These are phyloP conservation scores for Heliosperma pusillum DNA, from an alignment of 148 eudicot genomes.

Conservation along the genomic window DNA sequence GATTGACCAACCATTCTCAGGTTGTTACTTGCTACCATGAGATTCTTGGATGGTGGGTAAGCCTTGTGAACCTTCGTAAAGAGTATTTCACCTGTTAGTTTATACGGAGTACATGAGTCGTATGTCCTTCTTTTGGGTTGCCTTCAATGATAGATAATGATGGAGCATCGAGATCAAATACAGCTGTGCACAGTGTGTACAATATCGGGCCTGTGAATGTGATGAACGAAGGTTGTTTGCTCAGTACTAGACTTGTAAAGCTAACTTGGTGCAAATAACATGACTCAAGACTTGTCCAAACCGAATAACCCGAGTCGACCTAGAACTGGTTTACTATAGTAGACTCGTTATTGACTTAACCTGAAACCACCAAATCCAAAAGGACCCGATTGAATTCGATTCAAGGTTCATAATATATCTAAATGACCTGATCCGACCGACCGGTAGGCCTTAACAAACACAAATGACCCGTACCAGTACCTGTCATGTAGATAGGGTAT, in stretches of 20 bases:
- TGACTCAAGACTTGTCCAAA: neutral
- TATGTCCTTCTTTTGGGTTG: slow-evolving; percentile 47
- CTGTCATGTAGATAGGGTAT: slow-evolving; percentile 90
- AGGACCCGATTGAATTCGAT: neutral
- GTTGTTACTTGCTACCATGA: slow-evolving; percentile 69
- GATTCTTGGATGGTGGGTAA: slow-evolving; percentile 64
- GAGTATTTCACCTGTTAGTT: slow-evolving; percentile 5
- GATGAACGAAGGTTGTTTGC: neutral
- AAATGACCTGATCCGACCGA: neutral
- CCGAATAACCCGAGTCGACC: too few relatives aligned
- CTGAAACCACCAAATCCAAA: neutral
- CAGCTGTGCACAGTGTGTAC: slow-evolving; percentile 70
- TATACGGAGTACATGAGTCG: slow-evolving; percentile 39
- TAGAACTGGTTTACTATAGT: too few relatives aligned
- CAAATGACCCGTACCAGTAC: slow-evolving; percentile 19
- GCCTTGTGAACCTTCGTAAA: slow-evolving; percentile 57
- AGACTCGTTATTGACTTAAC: too few relatives aligned
- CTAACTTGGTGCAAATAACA: neutral
- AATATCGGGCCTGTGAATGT: slow-evolving; percentile 57
- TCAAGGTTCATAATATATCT: neutral
- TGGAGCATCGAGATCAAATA: slow-evolving; percentile 56
- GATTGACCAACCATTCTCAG: slow-evolving; percentile 22
- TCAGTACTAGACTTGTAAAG: slow-evolving; percentile 6
- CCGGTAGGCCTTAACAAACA: neutral
- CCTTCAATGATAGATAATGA: slow-evolving; percentile 59